Conservation (phyloP, 305 asterid genomes). For the Solanum hybrid region DNA sequence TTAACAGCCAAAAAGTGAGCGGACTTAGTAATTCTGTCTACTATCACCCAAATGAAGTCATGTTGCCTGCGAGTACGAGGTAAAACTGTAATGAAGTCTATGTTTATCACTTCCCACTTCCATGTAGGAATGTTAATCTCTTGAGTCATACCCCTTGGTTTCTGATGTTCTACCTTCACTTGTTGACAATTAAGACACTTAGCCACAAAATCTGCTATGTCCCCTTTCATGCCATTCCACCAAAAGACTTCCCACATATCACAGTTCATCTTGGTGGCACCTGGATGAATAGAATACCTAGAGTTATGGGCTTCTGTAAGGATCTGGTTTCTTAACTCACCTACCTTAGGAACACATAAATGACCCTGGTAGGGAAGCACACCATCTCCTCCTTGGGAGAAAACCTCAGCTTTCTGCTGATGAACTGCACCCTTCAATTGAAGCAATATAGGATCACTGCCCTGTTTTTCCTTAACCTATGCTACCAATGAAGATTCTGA, state of each 20-base stretch:
- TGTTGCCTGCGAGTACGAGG: not conserved
- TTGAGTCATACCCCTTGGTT: too few relatives aligned
- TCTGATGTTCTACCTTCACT: too few relatives aligned
- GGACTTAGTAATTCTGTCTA: not conserved
- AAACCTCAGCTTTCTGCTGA: not conserved
- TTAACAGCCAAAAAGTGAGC: not conserved
- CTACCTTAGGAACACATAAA: not conserved
- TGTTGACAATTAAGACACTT: too few relatives aligned
- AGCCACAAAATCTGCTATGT: too few relatives aligned
- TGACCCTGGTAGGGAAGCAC: not conserved
- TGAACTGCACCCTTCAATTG: not conserved
- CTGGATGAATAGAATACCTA: not conserved
- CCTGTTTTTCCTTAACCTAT: not conserved
- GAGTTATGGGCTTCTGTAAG: not conserved
- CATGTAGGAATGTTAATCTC: too few relatives aligned
- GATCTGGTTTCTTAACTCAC: not conserved
- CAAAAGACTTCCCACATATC: too few relatives aligned
- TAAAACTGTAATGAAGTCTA: too few relatives aligned
- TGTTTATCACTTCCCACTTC: too few relatives aligned
- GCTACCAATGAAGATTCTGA: not conserved
- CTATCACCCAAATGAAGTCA: not conserved
- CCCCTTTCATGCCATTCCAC: too few relatives aligned
- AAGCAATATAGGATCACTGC: not conserved
- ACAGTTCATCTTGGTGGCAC: not conserved
- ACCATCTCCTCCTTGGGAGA: not conserved